Base-by-base conservation (phyloP, 2,329 filamentous ascomycete genomes). In the Fusarium torreyae region DNA sequence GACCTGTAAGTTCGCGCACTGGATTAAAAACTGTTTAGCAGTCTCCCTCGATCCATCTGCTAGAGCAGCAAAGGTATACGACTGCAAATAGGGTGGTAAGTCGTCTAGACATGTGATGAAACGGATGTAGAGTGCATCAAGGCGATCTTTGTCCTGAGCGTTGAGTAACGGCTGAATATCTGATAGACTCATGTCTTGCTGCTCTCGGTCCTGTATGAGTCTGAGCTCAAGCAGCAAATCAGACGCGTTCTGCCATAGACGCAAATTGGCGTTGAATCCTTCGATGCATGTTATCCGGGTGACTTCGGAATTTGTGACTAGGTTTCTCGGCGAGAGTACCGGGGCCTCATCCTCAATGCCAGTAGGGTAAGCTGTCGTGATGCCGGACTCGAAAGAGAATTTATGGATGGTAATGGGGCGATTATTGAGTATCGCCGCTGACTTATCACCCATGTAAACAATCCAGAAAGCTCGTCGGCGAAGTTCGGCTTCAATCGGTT, bases 391-490 rank as follows among this genome's bases (percentile, higher is more conserved):
- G 49, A 82, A 81, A 1, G 78, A 82, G 61, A 78, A 82, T 44
- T 81, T 79, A 66, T 83, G 81, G 13, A 84, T 78, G 1, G 81
- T 82, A 6, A 83, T 82, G 4, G 81, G 81, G 0, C 80, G 77
- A 6, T 79, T 79, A 50, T 82, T 82, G 7, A 81, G 59, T 10
- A 81, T 77, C 0, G 79, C 78, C 0, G 80, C 79, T 1, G 79
- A 81, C 55, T 81, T 81, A 55, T 82, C 80, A 3, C 80, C 79
- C 71, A 81, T 78, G 61, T 79, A 81, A 1, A 81, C 74, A 7
- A 80, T 80, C 80, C 80, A 82, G 22, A 81, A 81, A 1, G 72
- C 75, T 11, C 79, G 71, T 2, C 80, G 72, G 0, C 80, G 74
- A 31, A 81, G 33, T 33, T 81, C 80, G 0, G 80, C 81, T 55